phyloP scores from a whole-genome alignment of 805 yeast species.

The Scheffersomyces stipitis region DNA sequence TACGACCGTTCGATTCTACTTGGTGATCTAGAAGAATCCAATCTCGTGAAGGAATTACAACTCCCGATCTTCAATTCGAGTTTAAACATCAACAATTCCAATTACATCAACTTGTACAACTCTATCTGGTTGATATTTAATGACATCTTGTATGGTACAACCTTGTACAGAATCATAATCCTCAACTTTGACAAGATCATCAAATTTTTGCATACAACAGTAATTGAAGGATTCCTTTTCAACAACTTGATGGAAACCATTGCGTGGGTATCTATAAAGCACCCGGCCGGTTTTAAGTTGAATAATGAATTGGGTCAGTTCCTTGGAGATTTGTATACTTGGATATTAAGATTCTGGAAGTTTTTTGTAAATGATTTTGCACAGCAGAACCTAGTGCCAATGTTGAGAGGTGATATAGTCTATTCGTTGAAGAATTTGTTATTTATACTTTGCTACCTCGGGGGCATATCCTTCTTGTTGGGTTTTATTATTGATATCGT shows the following conservation, averaged over 20 bases:
- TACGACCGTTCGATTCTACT: conserved; percentile 30
- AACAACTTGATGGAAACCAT: conserved; percentile 50
- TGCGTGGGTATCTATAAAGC: conserved; percentile 68
- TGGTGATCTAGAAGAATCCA: conserved; percentile 19
- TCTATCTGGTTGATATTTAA: conserved; percentile 84
- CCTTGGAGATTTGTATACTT: conserved; percentile 79
- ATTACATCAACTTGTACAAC: conserved; percentile 79
- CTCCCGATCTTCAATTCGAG: conserved; percentile 36
- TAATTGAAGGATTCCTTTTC: conserved; percentile 43
- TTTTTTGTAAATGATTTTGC: conserved; percentile 8
- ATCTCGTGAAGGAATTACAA: conserved; percentile 44
- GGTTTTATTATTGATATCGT: conserved; percentile 66
- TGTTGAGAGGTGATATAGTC: conserved; percentile 1
- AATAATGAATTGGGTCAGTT: conserved; percentile 84
- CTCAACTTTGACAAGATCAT: conserved; percentile 25
- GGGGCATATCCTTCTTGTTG: conserved; percentile 71
- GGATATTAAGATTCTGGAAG: conserved; percentile 78
- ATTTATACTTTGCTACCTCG: conserved; percentile 26
- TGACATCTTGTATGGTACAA: conserved; percentile 73
- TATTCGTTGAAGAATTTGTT: conserved; percentile 7
- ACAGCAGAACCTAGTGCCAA: conserved; percentile 1
- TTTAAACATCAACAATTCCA: conserved; percentile 42
- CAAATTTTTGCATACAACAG: conserved; percentile 19
- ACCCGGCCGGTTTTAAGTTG: conserved; percentile 93
- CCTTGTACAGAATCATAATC: conserved; percentile 49